Conservation (phyloP, 441 rosid species). For the Capsella rubella region DNA sequence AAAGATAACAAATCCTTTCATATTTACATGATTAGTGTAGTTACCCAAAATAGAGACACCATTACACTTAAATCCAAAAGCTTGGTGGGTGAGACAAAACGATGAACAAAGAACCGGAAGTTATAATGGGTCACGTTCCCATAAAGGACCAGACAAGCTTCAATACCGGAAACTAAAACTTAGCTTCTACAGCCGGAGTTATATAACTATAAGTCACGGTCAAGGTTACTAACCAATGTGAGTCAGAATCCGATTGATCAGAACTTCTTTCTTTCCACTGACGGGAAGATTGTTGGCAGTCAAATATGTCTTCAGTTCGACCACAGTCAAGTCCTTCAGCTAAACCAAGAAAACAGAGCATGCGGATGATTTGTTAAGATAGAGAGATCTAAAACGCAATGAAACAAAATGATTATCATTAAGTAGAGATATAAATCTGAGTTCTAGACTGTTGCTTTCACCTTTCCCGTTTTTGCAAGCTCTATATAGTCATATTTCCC, state of each 20-base stretch:
- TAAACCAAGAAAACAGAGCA: conserved; percentile 46
- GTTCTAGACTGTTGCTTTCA: conserved; percentile 37
- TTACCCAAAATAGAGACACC: conserved; percentile 10
- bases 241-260: conserved; percentile 70
- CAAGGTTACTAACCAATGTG: conserved; percentile 64
- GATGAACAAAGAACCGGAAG: conserved; percentile 28
- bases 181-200: conserved; percentile 21
- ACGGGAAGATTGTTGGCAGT: conserved; percentile 65
- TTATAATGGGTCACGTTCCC: conserved; percentile 13
- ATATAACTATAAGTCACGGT: conserved; percentile 1
- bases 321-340: conserved; percentile 84
- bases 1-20: conserved; percentile 3
- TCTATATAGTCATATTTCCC: conserved; percentile 69
- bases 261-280: conserved; percentile 76
- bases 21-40: background rate
- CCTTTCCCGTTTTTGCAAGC: conserved; percentile 88
- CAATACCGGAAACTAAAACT: conserved; percentile 8
- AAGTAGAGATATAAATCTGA: conserved; percentile 17
- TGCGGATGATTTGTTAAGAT: background rate
- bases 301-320: conserved; percentile 72
- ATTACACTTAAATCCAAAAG: conserved; percentile 24
- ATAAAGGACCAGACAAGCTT: background rate
- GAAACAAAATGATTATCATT: conserved; percentile 15
- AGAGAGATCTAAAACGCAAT: conserved; percentile 1
- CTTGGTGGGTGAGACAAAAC: conserved; percentile 10